These are phyloP conservation scores for Penicillium sp. DNA, from an alignment of 2,329 filamentous ascomycete genomes.

Conservation along the genomic window DNA sequence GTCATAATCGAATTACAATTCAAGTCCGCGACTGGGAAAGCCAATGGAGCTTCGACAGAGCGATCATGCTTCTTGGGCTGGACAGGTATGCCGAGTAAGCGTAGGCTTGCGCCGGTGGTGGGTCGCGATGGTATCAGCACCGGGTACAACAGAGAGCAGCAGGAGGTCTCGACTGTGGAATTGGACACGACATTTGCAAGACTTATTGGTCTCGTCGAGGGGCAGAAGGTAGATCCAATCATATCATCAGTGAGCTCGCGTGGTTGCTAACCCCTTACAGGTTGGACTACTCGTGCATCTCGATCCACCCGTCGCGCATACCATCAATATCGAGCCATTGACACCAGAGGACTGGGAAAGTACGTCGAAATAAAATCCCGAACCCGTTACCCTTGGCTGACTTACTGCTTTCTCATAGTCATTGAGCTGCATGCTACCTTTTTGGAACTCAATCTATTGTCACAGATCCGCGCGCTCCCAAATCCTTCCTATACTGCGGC, in stretches of 20 bases:
- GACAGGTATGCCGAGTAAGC: conserved; percentile 97
- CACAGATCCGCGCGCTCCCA: conserved; percentile 88
- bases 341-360: conserved; percentile 97
- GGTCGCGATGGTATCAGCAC: conserved; percentile 70
- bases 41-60: conserved; percentile 52
- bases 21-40: conserved; percentile 58
- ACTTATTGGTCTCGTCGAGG: conserved; percentile 74
- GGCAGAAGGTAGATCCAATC: conserved; percentile 66
- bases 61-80: conserved; percentile 86
- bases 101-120: conserved; percentile 71
- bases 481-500: conserved; percentile 70
- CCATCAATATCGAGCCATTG: conserved; percentile 92
- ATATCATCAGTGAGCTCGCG: conserved; percentile 1
- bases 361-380: conserved; percentile 33
- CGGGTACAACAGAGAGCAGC: conserved; percentile 68
- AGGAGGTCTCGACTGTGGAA: conserved; percentile 77
- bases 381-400: background rate
- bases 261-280: conserved; percentile 43
- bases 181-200: conserved; percentile 82
- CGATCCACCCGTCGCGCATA: conserved; percentile 87
- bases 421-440: conserved; percentile 97
- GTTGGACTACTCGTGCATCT: conserved; percentile 71
- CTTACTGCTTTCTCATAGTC: conserved; percentile 47
- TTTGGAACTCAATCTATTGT: conserved; percentile 87
- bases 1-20: conserved; percentile 90